phyloP scores from a whole-genome alignment of 352 stramenopile species.

The Pythium aquatile region DNA sequence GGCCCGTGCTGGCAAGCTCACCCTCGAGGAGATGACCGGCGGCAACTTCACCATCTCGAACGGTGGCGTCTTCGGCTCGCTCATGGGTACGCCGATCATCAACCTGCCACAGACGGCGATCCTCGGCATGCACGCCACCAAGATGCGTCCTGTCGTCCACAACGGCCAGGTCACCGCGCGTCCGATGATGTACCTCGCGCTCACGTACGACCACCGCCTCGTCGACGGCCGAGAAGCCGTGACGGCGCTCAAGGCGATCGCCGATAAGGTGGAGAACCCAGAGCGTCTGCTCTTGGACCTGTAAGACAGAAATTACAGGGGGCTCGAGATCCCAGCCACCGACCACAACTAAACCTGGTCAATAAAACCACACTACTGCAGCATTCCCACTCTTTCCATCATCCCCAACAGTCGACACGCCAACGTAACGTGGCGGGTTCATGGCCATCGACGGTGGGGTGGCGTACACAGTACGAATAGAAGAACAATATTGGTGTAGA shows the following conservation, averaged over 20 bases:
- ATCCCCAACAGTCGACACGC: no score
- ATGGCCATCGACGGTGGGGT: no score
- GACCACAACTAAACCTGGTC: background rate
- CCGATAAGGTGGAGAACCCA: slow-evolving; percentile 98
- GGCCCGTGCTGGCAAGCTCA: slow-evolving; percentile 71
- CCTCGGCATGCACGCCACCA: slow-evolving; percentile 99
- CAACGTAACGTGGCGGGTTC: no score
- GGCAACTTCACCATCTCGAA: slow-evolving; percentile 99
- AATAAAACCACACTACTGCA: background rate
- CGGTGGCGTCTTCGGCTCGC: slow-evolving; percentile 96
- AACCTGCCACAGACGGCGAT: slow-evolving; percentile 98
- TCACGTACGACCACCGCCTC: slow-evolving; percentile 99
- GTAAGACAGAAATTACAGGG: slow-evolving; percentile 39
- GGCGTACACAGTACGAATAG: no score
- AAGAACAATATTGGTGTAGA: background rate
- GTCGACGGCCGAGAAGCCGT: slow-evolving; percentile 98
- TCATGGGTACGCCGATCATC: slow-evolving; percentile 99
- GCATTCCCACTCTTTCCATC: no score
- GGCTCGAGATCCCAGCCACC: background rate
- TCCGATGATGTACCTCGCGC: slow-evolving; percentile 99
- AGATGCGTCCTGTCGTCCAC: slow-evolving; percentile 95
- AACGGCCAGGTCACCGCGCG: slow-evolving; percentile 95
- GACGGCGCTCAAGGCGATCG: slow-evolving; percentile 98
- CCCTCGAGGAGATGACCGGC: slow-evolving; percentile 93
- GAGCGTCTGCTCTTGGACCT: slow-evolving; percentile 95